phyloP scores from a whole-genome alignment of 495 filamentous ascomycete species.

The Penicillium coffeae region DNA sequence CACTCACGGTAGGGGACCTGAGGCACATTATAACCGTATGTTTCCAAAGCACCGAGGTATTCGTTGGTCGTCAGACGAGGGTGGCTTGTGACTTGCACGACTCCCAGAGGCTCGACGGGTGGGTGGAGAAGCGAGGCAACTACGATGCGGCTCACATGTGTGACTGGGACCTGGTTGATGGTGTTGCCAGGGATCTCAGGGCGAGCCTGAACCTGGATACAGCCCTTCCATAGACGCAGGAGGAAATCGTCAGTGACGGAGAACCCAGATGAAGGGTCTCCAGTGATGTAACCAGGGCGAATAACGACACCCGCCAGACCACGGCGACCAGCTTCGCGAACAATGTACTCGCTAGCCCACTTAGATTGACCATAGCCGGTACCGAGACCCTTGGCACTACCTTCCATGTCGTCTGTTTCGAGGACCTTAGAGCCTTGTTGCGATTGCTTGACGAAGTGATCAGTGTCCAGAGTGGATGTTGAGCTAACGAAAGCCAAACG shows the following conservation, averaged over 20 bases:
- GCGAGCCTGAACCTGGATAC: slow-evolving; percentile 68
- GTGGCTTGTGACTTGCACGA: slow-evolving; percentile 77
- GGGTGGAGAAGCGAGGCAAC: slow-evolving; percentile 68
- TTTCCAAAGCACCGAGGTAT: slow-evolving; percentile 66
- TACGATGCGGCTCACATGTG: slow-evolving; percentile 75
- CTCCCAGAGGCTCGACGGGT: slow-evolving; percentile 45
- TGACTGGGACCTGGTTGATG: slow-evolving; percentile 86
- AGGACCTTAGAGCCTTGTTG: slow-evolving; percentile 54
- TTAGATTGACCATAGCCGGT: slow-evolving; percentile 94
- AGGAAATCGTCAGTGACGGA: slow-evolving; percentile 91
- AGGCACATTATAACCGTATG: slow-evolving; percentile 73
- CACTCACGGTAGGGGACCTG: slow-evolving; percentile 57
- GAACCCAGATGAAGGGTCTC: slow-evolving; percentile 23
- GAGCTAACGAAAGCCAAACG: slow-evolving; percentile 79
- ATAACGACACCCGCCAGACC: slow-evolving; percentile 75
- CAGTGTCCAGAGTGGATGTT: slow-evolving; percentile 77
- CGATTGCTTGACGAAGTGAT: slow-evolving; percentile 72
- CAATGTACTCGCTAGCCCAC: slow-evolving; percentile 77
- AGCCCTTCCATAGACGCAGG: slow-evolving; percentile 84
- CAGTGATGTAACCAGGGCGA: slow-evolving; percentile 82
- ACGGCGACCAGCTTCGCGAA: slow-evolving; percentile 71
- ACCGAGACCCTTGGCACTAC: slow-evolving; percentile 60
- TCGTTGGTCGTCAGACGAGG: slow-evolving; percentile 76
- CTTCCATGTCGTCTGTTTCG: slow-evolving; percentile 64
- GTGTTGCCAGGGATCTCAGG: slow-evolving; percentile 76